Evolutionary conservation across 305 asterid species (phyloP).

Genomic region (Solanum chacoense): DNA sequence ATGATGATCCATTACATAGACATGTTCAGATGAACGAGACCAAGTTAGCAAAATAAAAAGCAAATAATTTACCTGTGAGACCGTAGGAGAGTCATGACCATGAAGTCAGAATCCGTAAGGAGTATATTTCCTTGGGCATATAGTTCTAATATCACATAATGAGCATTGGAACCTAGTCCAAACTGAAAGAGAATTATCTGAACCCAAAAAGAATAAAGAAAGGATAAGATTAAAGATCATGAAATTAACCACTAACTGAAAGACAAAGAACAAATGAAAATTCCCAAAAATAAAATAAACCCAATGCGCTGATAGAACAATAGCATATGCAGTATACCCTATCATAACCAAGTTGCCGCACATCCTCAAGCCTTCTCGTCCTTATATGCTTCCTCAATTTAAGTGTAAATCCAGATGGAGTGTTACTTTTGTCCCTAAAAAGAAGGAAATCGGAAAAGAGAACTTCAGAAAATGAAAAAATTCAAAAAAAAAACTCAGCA

Average conservation of each 20-base stretch:
- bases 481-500: background rate
- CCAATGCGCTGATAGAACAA: background rate
- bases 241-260: background rate
- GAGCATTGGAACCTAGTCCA: constrained; percentile 83
- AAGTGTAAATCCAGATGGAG: constrained; percentile 91
- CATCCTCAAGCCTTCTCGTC: constrained; percentile 96
- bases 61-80: constrained; percentile 75
- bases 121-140: constrained; percentile 97
- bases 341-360: constrained; percentile 95
- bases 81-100: constrained; percentile 87
- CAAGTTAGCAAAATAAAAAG: constrained; percentile 2
- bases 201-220: constrained; percentile 5
- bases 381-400: constrained; percentile 92
- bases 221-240: background rate
- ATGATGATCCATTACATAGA: background rate
- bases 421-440: constrained; percentile 88
- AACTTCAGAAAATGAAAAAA: background rate
- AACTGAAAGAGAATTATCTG: constrained; percentile 92
- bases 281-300: background rate
- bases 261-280: background rate
- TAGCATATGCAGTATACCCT: constrained; percentile 40
- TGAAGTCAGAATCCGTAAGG: constrained; percentile 79
- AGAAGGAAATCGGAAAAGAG: background rate
- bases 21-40: background rate
- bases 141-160: constrained; percentile 82